Evolutionary conservation across 1,139 yeast genomes (phyloP).

Genomic region (Hyphopichia pseudoburtonii): DNA sequence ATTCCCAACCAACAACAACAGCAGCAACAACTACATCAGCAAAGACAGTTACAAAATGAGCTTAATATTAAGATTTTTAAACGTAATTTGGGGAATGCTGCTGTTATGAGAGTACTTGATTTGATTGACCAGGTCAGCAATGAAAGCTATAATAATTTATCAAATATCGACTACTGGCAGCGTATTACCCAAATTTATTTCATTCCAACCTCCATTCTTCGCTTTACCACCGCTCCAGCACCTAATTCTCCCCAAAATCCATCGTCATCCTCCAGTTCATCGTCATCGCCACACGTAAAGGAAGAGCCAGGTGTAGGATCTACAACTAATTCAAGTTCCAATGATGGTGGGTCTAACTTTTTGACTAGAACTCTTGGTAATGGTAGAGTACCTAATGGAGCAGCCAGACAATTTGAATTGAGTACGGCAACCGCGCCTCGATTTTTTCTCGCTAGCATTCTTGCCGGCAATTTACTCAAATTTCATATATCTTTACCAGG

Average conservation of each 20-base stretch:
- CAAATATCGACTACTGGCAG: slow-evolving; percentile 39
- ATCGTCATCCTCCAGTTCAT: no score
- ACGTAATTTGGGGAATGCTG: slow-evolving; percentile 48
- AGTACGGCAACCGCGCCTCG: slow-evolving; percentile 67
- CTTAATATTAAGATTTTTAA: slow-evolving; percentile 37
- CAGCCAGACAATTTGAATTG: slow-evolving; percentile 55
- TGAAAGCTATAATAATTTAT: slow-evolving; percentile 30
- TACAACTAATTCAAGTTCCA: no score
- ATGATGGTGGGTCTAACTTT: background rate
- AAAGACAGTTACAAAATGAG: slow-evolving; percentile 32
- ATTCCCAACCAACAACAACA: slow-evolving; percentile 6
- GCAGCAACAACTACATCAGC: slow-evolving; percentile 5
- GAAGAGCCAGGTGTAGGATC: no score
- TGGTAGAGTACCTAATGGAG: background rate
- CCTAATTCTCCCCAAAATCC: background rate
- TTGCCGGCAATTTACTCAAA: slow-evolving; percentile 50
- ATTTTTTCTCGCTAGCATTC: slow-evolving; percentile 54
- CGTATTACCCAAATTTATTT: slow-evolving; percentile 35
- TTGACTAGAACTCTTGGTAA: background rate
- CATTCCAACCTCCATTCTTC: slow-evolving; percentile 31
- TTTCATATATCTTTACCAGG: slow-evolving; percentile 64
- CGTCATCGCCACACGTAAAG: no score
- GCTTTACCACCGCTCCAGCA: slow-evolving; percentile 23
- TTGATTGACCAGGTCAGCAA: slow-evolving; percentile 37
- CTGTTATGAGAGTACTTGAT: slow-evolving; percentile 39